Evolutionary conservation across 2,329 filamentous ascomycete genomes (phyloP).

Genomic region (Neofusicoccum laricinum): DNA sequence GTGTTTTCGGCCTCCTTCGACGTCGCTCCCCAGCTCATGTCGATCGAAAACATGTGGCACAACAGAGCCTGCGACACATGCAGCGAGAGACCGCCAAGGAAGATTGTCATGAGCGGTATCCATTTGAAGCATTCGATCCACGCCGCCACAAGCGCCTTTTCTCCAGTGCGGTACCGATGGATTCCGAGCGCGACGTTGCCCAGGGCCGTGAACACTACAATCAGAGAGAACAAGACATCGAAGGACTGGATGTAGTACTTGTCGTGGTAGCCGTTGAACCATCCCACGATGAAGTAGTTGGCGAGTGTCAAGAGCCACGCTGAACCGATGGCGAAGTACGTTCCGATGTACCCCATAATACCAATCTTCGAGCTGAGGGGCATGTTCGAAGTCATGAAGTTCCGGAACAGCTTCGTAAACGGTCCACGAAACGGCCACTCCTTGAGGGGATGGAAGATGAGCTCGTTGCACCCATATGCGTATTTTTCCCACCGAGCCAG

Average conservation of each 20-base stretch:
- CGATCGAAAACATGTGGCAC: slow-evolving; percentile 78
- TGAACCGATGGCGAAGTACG: slow-evolving; percentile 68
- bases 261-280: slow-evolving; percentile 67
- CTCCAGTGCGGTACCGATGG: slow-evolving; percentile 60
- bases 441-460: slow-evolving; percentile 67
- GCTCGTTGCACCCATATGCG: slow-evolving; percentile 50
- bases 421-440: slow-evolving; percentile 62
- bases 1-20: slow-evolving; percentile 78
- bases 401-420: slow-evolving; percentile 62
- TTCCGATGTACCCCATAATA: slow-evolving; percentile 68
- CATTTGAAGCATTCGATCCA: slow-evolving; percentile 61
- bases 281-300: slow-evolving; percentile 72
- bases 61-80: slow-evolving; percentile 79
- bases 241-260: slow-evolving; percentile 76
- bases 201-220: slow-evolving; percentile 63
- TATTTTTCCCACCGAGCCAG: slow-evolving; percentile 72
- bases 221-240: slow-evolving; percentile 62
- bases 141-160: slow-evolving; percentile 49
- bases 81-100: slow-evolving; percentile 76
- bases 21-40: slow-evolving; percentile 85
- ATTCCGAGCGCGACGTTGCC: slow-evolving; percentile 61
- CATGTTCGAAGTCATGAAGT: slow-evolving; percentile 60
- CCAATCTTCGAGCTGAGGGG: slow-evolving; percentile 66
- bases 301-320: slow-evolving; percentile 63
- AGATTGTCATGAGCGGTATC: slow-evolving; percentile 69